Conservation (phyloP, 2,329 filamentous ascomycete genomes). For the Ophiocordyceps camponoti-leonardi region DNA sequence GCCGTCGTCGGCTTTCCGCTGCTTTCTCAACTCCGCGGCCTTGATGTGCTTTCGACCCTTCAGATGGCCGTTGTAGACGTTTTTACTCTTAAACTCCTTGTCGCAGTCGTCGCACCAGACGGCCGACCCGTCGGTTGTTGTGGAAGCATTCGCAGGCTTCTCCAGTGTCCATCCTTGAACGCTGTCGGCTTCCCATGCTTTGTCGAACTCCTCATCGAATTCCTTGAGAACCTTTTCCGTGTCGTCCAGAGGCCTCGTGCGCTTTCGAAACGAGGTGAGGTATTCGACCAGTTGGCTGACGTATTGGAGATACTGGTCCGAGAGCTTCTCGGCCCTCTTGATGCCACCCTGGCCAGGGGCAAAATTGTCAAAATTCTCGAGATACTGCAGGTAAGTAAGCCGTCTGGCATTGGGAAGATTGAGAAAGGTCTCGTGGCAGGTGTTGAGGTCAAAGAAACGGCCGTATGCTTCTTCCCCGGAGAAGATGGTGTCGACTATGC, state of each 20-base stretch:
- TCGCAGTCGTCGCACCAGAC: slow-evolving; percentile 86
- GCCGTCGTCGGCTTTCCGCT: slow-evolving; percentile 22
- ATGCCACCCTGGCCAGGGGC: slow-evolving; percentile 54
- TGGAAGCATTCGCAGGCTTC: slow-evolving; percentile 9
- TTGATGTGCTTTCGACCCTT: slow-evolving; percentile 73
- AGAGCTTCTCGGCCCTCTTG: slow-evolving; percentile 70
- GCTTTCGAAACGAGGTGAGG: slow-evolving; percentile 72
- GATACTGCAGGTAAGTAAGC: slow-evolving; percentile 78
- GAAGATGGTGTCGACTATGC: slow-evolving; percentile 77
- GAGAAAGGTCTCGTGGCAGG: slow-evolving; percentile 70
- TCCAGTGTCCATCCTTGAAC: slow-evolving; percentile 63
- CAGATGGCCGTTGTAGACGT: slow-evolving; percentile 81
- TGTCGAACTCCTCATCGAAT: slow-evolving; percentile 73
- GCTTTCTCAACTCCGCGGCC: slow-evolving; percentile 31
- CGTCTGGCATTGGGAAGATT: slow-evolving; percentile 80
- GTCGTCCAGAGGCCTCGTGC: slow-evolving; percentile 74
- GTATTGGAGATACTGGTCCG: slow-evolving; percentile 84
- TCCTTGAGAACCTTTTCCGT: slow-evolving; percentile 57
- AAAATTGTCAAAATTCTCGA: slow-evolving; percentile 83
- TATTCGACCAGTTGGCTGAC: slow-evolving; percentile 66
- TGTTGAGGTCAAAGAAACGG: slow-evolving; percentile 78
- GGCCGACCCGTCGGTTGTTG: slow-evolving; percentile 26
- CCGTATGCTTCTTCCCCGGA: slow-evolving; percentile 91
- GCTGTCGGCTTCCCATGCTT: slow-evolving; percentile 64
- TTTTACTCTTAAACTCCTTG: slow-evolving; percentile 89